Conservation (phyloP, 2,329 filamentous ascomycete genomes). For the Penicillium sp. region DNA sequence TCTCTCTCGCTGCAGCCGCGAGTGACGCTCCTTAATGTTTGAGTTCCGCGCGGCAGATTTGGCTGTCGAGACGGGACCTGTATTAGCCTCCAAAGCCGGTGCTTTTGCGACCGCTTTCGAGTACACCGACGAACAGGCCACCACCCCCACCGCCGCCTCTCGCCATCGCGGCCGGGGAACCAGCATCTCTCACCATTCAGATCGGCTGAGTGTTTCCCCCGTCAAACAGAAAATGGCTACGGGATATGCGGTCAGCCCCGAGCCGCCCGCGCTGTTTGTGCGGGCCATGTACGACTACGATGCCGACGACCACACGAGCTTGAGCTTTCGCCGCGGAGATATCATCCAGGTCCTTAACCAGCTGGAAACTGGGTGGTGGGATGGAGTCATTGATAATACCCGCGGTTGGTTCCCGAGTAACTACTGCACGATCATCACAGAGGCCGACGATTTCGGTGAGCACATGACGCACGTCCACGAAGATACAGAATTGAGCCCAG, state of each 20-base stretch:
- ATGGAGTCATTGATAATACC: constrained; percentile 95
- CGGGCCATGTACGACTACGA: constrained; percentile 97
- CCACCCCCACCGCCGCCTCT: constrained; percentile 38
- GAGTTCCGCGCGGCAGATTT: constrained; percentile 42
- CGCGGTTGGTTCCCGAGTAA: constrained; percentile 99
- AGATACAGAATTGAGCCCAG: constrained; percentile 59
- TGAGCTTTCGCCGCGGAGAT: constrained; percentile 96
- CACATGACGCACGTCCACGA: constrained; percentile 61
- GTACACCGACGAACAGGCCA: constrained; percentile 48
- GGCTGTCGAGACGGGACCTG: constrained; percentile 41
- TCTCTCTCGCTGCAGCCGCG: constrained; percentile 13
- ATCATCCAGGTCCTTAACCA: constrained; percentile 98
- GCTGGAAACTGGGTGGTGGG: constrained; percentile 98
- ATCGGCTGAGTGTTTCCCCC: constrained; percentile 32
- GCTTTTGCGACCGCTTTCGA: constrained; percentile 52
- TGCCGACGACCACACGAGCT: constrained; percentile 92
- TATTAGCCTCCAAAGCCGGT: constrained; percentile 44
- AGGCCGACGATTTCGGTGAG: constrained; percentile 74
- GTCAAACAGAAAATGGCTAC: constrained; percentile 37
- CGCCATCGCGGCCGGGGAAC: constrained; percentile 40
- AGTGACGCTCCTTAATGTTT: constrained; percentile 39
- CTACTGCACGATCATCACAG: constrained; percentile 87
- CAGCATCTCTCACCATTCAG: constrained; percentile 37
- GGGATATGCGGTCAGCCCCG: constrained; percentile 45
- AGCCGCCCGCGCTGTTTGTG: constrained; percentile 74